These are phyloP conservation scores for Metarhizium humberi DNA, from an alignment of 2,329 filamentous ascomycete genomes.

Conservation along the genomic window DNA sequence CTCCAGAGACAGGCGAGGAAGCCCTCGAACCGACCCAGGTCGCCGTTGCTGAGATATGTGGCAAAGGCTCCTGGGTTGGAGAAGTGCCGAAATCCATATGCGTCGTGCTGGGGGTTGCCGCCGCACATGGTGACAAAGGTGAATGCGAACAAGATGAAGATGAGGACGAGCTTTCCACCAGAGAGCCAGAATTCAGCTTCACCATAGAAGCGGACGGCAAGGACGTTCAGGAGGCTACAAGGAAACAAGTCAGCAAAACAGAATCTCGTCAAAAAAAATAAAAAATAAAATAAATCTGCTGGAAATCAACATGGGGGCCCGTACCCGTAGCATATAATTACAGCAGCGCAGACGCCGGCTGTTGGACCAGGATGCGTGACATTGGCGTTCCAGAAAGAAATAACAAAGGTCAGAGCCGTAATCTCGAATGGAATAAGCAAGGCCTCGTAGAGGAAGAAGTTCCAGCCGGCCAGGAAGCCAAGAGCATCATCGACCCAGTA, in stretches of 20 bases:
- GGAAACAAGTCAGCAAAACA: background rate
- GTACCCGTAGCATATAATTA: conserved; percentile 46
- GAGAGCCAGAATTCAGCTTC: conserved; percentile 63
- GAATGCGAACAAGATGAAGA: conserved; percentile 57
- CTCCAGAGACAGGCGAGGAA: conserved; percentile 59
- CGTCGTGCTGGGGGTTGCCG: conserved; percentile 59
- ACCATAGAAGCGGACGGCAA: conserved; percentile 56
- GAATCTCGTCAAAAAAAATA: background rate
- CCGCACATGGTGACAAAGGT: conserved; percentile 75
- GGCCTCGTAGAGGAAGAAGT: conserved; percentile 32
- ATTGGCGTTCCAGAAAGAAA: conserved; percentile 27
- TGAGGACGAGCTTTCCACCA: conserved; percentile 53
- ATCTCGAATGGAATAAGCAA: conserved; percentile 31
- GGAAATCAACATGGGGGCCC: conserved; percentile 11
- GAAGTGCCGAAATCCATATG: conserved; percentile 66
- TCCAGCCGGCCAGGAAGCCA: conserved; percentile 40
- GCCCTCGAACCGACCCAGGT: conserved; percentile 58
- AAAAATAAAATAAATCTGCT: no score
- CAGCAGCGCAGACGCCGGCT: conserved; percentile 26
- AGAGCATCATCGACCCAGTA: conserved; percentile 55
- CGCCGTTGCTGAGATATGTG: conserved; percentile 42
- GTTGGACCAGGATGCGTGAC: conserved; percentile 55
- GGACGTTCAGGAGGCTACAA: conserved; percentile 21
- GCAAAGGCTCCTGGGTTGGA: conserved; percentile 29
- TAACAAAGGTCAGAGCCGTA: conserved; percentile 28